These are phyloP conservation scores for Pseudocohnilembus persalinus DNA, from an alignment of 169 alveolate species.

Conservation along the genomic window DNA sequence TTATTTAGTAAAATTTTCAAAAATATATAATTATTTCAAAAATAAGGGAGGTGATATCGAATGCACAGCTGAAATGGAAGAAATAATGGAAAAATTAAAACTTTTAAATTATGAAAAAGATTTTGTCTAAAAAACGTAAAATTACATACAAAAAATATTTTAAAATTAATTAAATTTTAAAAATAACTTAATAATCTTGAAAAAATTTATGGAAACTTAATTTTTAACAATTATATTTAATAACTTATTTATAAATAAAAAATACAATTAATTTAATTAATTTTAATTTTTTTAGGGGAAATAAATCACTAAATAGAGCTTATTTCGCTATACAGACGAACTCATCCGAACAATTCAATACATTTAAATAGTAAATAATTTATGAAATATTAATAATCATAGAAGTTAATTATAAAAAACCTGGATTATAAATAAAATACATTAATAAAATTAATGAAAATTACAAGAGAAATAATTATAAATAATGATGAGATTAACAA, in stretches of 20 bases:
- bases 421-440: neutral
- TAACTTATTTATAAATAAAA: too few species aligned
- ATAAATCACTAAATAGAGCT: constrained; percentile 64
- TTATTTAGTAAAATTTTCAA: too few species aligned
- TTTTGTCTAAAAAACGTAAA: constrained; percentile 37
- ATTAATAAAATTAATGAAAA: neutral
- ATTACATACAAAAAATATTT: neutral
- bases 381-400: neutral
- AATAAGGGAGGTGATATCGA: too few species aligned
- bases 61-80: constrained; percentile 58
- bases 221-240: too few species aligned
- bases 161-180: too few species aligned
- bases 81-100: constrained; percentile 55
- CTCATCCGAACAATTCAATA: constrained; percentile 70
- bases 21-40: too few species aligned
- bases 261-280: too few species aligned
- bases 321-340: constrained; percentile 51
- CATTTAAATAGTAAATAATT: constrained; percentile 35
- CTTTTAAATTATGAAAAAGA: constrained; percentile 50
- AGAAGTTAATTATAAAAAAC: too few species aligned
- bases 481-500: constrained; percentile 56
- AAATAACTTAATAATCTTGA: neutral
- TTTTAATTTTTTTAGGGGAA: constrained; percentile 50
- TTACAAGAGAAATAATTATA: constrained; percentile 24
- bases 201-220: neutral